Conservation (phyloP, 2,329 filamentous ascomycete genomes). For the Fusarium sp. region DNA sequence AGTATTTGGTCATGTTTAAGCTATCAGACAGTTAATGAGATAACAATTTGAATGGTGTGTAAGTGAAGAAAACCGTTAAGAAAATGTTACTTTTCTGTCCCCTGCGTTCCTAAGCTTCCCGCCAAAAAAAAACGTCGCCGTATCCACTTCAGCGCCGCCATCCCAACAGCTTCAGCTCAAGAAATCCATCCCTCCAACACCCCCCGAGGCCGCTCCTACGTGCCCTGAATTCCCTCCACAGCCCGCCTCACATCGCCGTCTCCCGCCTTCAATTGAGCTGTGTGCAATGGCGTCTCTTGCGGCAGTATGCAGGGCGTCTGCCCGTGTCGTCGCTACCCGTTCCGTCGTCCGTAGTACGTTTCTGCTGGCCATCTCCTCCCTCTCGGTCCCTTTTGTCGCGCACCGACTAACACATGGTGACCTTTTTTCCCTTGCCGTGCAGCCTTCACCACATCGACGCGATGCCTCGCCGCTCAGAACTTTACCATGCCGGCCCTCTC, state of each 20-base stretch:
- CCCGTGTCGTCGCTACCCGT: conserved; percentile 64
- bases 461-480: conserved; percentile 80
- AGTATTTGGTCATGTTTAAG: neutral
- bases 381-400: conserved; percentile 41
- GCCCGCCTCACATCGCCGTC: conserved; percentile 29
- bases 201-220: conserved; percentile 37
- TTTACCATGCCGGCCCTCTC: conserved; percentile 93
- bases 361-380: conserved; percentile 7
- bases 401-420: conserved; percentile 34
- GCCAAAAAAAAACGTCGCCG: conserved; percentile 49
- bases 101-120: conserved; percentile 25
- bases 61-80: neutral
- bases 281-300: conserved; percentile 73
- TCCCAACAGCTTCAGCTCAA: conserved; percentile 50
- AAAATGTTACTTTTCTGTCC: conserved; percentile 12
- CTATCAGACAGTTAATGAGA: neutral
- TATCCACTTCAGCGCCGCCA: conserved; percentile 45
- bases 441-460: conserved; percentile 75
- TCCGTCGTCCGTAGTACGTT: conserved; percentile 68
- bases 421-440: conserved; percentile 14
- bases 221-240: conserved; percentile 32
- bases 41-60: neutral
- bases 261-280: conserved; percentile 43
- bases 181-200: conserved; percentile 38
- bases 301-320: conserved; percentile 72